phyloP scores from a whole-genome alignment of 208 protist genomes.

The Borovskyia barvae region DNA sequence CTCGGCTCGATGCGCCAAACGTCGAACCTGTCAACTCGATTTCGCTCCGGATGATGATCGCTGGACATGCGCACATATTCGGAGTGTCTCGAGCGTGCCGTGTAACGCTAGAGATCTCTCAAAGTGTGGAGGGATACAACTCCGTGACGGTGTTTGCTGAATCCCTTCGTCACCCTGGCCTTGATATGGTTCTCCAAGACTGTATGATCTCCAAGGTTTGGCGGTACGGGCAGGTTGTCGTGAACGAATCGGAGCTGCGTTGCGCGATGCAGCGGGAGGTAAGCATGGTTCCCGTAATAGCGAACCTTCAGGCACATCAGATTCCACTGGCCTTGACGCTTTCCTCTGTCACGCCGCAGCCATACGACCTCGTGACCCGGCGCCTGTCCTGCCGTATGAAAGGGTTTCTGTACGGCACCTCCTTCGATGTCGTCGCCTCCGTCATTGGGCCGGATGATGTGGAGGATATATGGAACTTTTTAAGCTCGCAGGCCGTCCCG shows the following conservation, averaged over 20 bases:
- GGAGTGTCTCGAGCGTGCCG: not conserved
- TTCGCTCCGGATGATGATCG: conserved; percentile 4
- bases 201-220: conserved; percentile 12
- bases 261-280: conserved; percentile 33
- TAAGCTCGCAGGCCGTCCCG: conserved; percentile 21
- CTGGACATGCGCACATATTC: conserved; percentile 7
- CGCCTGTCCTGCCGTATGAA: conserved; percentile 28
- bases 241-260: conserved; percentile 14
- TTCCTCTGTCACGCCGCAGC: conserved; percentile 36
- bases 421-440: conserved; percentile 48
- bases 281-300: conserved; percentile 42
- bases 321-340: conserved; percentile 41
- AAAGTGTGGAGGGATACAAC: not conserved
- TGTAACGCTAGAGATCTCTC: conserved; percentile 20
- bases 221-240: conserved; percentile 23
- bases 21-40: not conserved
- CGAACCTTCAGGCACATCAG: conserved; percentile 39
- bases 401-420: conserved; percentile 73
- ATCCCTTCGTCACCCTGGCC: conserved; percentile 7
- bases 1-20: no score
- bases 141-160: conserved; percentile 9
- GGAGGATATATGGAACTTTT: conserved; percentile 9
- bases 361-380: conserved; percentile 24
- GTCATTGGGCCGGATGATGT: conserved; percentile 17
- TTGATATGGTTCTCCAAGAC: conserved; percentile 45